These are phyloP conservation scores for Geotrichum reessii DNA, from an alignment of 1,139 yeast species.

Conservation along the genomic window DNA sequence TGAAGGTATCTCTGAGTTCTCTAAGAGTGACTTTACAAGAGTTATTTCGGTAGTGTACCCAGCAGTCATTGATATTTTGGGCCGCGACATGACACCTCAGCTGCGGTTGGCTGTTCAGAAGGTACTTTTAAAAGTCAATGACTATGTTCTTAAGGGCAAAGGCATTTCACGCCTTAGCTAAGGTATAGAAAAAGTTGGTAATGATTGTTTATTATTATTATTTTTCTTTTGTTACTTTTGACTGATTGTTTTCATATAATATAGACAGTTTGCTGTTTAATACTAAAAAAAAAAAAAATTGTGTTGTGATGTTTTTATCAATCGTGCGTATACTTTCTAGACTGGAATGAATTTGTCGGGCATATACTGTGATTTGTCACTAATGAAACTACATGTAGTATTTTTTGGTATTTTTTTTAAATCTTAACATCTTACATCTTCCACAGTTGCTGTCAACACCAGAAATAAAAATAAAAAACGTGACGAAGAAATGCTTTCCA, in stretches of 20 bases:
- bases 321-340: too few species aligned
- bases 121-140: conserved; percentile 44
- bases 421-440: background rate
- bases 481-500: conserved; percentile 14
- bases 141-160: conserved; percentile 31
- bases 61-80: conserved; percentile 58
- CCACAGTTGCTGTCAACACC: background rate
- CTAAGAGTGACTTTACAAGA: conserved; percentile 62
- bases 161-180: conserved; percentile 39
- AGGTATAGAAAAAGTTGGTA: background rate
- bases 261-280: background rate
- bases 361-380: background rate
- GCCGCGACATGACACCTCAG: conserved; percentile 64
- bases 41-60: conserved; percentile 65
- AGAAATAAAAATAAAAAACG: background rate
- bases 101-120: conserved; percentile 61
- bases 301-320: background rate
- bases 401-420: background rate
- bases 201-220: background rate
- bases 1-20: conserved; percentile 74
- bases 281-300: background rate
- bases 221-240: background rate
- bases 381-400: background rate
- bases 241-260: background rate
- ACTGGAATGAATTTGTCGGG: background rate